Evolutionary conservation across 2,329 filamentous ascomycete genomes (phyloP).

Genomic region (Curvularia verruculosa): DNA sequence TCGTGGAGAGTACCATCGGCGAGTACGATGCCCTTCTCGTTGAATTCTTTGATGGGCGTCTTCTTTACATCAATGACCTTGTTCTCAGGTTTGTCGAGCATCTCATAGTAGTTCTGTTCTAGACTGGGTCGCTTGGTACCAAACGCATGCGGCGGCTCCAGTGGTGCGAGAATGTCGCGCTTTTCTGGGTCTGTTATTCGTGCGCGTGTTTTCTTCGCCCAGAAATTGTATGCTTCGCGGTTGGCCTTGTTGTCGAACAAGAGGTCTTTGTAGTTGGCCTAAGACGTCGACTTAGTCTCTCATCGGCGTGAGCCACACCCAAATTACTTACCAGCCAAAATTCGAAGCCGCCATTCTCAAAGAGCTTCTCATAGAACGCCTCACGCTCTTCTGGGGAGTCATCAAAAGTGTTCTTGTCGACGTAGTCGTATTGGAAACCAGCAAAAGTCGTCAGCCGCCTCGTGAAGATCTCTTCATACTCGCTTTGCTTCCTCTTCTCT

Average conservation of each 20-base stretch:
- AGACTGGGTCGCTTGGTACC: constrained; percentile 56
- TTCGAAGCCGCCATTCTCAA: constrained; percentile 49
- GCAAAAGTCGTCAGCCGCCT: constrained; percentile 61
- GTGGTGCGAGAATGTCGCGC: constrained; percentile 55
- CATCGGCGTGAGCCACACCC: constrained; percentile 1
- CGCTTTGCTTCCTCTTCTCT: constrained; percentile 47
- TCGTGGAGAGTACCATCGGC: constrained; percentile 50
- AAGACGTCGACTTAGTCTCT: not conserved
- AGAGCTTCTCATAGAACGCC: constrained; percentile 52
- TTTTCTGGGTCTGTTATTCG: constrained; percentile 54
- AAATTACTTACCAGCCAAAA: constrained; percentile 53
- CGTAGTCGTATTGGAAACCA: constrained; percentile 65
- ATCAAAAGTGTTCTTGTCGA: constrained; percentile 60
- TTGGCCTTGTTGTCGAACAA: constrained; percentile 52
- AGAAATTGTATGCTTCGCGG: constrained; percentile 54
- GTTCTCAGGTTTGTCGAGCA: constrained; percentile 52
- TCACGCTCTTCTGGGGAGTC: constrained; percentile 52
- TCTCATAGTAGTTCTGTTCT: constrained; percentile 57
- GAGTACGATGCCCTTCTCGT: constrained; percentile 50
- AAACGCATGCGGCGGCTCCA: constrained; percentile 53
- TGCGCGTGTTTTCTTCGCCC: constrained; percentile 52
- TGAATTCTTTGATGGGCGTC: constrained; percentile 49
- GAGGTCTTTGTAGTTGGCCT: constrained; percentile 48
- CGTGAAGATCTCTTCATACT: constrained; percentile 58
- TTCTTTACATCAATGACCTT: constrained; percentile 52